phyloP scores from a whole-genome alignment of 1,139 yeast species.

The Diutina sp. region DNA sequence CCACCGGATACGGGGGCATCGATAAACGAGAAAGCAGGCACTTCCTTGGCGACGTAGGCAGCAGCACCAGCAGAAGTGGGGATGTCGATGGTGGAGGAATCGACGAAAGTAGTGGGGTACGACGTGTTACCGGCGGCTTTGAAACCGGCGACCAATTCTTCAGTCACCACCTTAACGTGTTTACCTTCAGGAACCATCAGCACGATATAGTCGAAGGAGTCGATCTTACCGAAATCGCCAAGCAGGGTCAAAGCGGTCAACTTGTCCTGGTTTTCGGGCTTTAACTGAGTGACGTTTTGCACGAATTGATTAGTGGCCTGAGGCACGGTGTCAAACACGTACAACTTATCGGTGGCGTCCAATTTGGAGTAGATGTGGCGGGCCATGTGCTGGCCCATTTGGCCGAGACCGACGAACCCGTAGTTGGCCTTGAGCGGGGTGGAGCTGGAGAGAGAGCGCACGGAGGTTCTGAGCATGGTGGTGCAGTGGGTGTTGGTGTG shows the following conservation, averaged over 20 bases:
- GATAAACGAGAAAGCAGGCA: constrained; percentile 29
- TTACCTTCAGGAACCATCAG: constrained; percentile 52
- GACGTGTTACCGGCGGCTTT: constrained; percentile 9
- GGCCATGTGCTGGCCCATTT: constrained; percentile 54
- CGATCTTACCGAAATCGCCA: constrained; percentile 22
- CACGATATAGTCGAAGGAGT: constrained; percentile 26
- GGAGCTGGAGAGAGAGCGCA: constrained; percentile 10
- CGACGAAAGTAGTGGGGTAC: constrained; percentile 21
- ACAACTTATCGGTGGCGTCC: constrained; percentile 25
- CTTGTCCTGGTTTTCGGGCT: constrained; percentile 12
- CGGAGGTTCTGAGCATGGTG: constrained; percentile 2
- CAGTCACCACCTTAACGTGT: constrained; percentile 35
- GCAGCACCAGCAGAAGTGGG: constrained; percentile 33
- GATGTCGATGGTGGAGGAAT: constrained; percentile 46
- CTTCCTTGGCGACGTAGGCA: constrained; percentile 17
- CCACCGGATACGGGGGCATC: constrained; percentile 59
- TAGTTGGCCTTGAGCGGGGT: constrained; percentile 14
- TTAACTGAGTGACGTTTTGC: constrained; percentile 12
- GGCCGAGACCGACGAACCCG: constrained; percentile 48
- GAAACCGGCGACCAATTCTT: constrained; percentile 23
- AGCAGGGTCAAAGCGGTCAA: constrained; percentile 14
- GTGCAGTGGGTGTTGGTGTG: not conserved
- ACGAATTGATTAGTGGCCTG: constrained; percentile 18
- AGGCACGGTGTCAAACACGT: constrained; percentile 31
- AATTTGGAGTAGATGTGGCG: constrained; percentile 34